Conservation (phyloP, 192 early-diverging fungal species). For the Coemansia sp. region DNA sequence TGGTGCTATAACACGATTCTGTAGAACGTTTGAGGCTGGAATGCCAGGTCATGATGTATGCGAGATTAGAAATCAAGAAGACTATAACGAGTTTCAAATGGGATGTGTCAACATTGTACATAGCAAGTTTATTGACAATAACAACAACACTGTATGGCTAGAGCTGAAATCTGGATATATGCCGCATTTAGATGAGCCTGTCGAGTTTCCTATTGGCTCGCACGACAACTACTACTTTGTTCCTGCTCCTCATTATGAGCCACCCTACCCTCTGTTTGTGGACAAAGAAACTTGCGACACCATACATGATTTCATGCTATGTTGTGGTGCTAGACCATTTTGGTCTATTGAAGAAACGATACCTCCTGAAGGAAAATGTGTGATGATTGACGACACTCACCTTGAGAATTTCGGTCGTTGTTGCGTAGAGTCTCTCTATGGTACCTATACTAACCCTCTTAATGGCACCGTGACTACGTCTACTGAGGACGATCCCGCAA, state of each 20-base stretch:
- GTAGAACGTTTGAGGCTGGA: neutral
- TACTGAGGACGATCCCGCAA: neutral
- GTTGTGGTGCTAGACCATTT: neutral
- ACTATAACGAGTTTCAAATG: slow-evolving; percentile 1
- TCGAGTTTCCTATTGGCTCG: slow-evolving; percentile 2
- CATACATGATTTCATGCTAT: neutral
- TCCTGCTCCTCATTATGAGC: neutral
- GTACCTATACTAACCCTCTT: neutral
- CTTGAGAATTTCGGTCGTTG: neutral
- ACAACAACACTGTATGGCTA: slow-evolving; percentile 1
- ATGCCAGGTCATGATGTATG: neutral
- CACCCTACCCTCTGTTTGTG: neutral
- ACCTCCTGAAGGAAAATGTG: neutral
- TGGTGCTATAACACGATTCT: neutral
- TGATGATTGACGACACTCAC: neutral
- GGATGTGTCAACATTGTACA: neutral
- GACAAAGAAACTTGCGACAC: neutral
- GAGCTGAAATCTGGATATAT: neutral
- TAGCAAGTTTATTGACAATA: slow-evolving; percentile 1
- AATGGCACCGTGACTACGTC: neutral
- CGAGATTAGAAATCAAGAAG: neutral
- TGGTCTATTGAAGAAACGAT: neutral
- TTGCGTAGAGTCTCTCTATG: neutral
- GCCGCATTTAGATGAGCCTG: neutral
- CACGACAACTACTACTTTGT: slow-evolving; percentile 1